Percentiles rank a stretch among this genome's conserved stretches.
Conservation (phyloP, 2,329 filamentous ascomycete genomes). For the Trichoderma pleuroti region DNA sequence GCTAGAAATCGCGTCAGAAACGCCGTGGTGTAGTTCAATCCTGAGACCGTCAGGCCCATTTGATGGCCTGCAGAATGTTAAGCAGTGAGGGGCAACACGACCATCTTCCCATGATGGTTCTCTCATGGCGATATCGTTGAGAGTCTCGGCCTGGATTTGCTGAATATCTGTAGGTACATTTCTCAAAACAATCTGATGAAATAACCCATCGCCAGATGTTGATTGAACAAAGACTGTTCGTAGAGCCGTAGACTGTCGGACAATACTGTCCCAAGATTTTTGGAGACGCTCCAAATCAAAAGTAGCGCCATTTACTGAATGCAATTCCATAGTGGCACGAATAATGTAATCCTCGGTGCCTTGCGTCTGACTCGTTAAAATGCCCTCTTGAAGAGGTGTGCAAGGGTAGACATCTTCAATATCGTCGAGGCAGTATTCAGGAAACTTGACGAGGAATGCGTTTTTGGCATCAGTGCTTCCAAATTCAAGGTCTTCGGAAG, state of each 20-base stretch:
- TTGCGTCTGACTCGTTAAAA: neutral
- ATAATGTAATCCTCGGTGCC: neutral
- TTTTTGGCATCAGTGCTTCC: neutral
- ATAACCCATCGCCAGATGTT: neutral
- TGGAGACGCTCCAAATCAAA: neutral
- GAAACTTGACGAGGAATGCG: neutral
- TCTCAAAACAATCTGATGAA: neutral
- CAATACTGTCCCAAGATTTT: neutral
- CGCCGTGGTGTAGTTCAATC: neutral
- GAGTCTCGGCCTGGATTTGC: neutral
- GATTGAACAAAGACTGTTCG: neutral
- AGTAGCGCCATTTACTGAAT: neutral
- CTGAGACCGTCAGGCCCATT: neutral
- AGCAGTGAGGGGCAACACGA: neutral
- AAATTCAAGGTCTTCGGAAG: neutral
- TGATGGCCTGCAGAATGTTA: neutral
- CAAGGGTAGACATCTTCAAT: slow-evolving; percentile 3
- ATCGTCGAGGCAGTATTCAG: neutral
- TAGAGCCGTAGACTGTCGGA: neutral
- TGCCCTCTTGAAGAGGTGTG: slow-evolving; percentile 7
- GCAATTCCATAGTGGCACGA: neutral
- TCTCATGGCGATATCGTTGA: neutral
- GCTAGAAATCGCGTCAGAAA: neutral
- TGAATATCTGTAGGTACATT: neutral
- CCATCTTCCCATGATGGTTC: neutral